These are phyloP conservation scores for Penicillium oxalicum DNA, from an alignment of 2,329 filamentous ascomycete genomes.

Conservation along the genomic window DNA sequence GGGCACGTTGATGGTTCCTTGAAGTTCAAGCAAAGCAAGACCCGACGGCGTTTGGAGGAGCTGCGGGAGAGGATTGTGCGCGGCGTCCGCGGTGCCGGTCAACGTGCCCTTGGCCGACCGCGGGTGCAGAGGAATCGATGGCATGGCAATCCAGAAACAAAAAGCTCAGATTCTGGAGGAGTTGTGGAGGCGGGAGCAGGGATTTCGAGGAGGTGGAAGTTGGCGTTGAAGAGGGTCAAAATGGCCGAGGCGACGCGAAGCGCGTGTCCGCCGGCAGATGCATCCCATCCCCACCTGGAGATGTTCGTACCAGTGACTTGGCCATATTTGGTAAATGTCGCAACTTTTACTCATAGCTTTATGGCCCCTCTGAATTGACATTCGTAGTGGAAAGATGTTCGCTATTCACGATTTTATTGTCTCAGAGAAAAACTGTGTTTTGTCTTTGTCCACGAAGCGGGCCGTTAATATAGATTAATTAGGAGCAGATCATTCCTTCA, in stretches of 20 bases:
- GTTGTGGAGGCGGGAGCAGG: not conserved
- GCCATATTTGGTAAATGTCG: too few relatives aligned
- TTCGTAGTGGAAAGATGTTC: too few relatives aligned
- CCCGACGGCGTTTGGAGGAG: slow-evolving; percentile 84
- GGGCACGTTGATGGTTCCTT: slow-evolving; percentile 81
- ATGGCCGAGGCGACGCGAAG: slow-evolving; percentile 12
- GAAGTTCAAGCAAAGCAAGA: slow-evolving; percentile 83
- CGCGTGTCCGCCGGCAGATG: slow-evolving; percentile 8
- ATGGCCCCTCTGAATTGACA: too few relatives aligned
- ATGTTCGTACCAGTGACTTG: too few relatives aligned
- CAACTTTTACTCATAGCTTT: too few relatives aligned
- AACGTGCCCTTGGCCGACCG: slow-evolving; percentile 11
- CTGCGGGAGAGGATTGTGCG: slow-evolving; percentile 61
- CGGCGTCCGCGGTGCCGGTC: slow-evolving; percentile 1
- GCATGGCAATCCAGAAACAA: slow-evolving; percentile 25
- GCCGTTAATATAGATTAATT: too few relatives aligned
- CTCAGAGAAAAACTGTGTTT: too few relatives aligned
- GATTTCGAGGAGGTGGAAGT: not conserved
- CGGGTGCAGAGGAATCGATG: slow-evolving; percentile 37
- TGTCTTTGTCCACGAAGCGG: too few relatives aligned
- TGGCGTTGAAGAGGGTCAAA: not conserved
- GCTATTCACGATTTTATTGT: too few relatives aligned
- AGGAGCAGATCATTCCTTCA: too few relatives aligned
- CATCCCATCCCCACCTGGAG: slow-evolving; percentile 6
- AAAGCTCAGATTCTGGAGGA: not conserved